Percentiles rank a stretch among this genome's conserved stretches.
phyloP scores from a whole-genome alignment of 1,139 yeast species.

The Hansenula sp. region DNA sequence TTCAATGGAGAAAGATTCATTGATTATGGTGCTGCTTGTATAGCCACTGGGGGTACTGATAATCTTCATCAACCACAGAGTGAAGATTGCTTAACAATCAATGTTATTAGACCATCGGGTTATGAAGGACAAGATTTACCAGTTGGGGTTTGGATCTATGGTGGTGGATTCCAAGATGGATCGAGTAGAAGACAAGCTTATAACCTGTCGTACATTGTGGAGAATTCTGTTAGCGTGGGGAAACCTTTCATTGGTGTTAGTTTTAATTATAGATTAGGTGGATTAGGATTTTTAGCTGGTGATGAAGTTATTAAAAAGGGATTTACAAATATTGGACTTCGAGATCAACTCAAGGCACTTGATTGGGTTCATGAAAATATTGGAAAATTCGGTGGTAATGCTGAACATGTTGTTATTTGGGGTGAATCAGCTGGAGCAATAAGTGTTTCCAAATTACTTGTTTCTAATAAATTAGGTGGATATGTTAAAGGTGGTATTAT shows the following conservation, averaged over 20 bases:
- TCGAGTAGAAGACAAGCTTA: constrained; percentile 27
- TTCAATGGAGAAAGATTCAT: neutral
- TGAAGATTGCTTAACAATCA: constrained; percentile 36
- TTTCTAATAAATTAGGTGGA: constrained; percentile 21
- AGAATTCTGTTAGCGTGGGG: constrained; percentile 19
- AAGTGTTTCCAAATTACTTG: constrained; percentile 26
- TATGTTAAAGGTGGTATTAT: constrained; percentile 27
- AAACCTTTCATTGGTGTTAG: constrained; percentile 32
- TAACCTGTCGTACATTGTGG: constrained; percentile 24
- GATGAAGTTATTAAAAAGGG: constrained; percentile 17
- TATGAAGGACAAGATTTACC: constrained; percentile 40
- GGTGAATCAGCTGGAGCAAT: constrained; percentile 37
- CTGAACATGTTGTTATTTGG: constrained; percentile 29
- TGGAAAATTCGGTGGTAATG: constrained; percentile 34
- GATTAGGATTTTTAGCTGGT: constrained; percentile 30
- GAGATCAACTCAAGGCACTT: constrained; percentile 31
- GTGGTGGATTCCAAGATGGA: constrained; percentile 31
- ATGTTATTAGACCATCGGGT: constrained; percentile 68
- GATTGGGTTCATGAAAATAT: constrained; percentile 34
- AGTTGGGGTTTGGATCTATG: constrained; percentile 32
- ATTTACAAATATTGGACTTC: constrained; percentile 27
- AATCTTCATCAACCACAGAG: neutral
- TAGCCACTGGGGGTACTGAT: neutral
- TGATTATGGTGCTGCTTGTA: constrained; percentile 7
- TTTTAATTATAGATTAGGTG: constrained; percentile 31